A percentile compares a stretch with the other conserved stretches of the same genome.
These are phyloP conservation scores for Phytophthora capsici DNA, from an alignment of 352 stramenopile species.

Conservation along the genomic window DNA sequence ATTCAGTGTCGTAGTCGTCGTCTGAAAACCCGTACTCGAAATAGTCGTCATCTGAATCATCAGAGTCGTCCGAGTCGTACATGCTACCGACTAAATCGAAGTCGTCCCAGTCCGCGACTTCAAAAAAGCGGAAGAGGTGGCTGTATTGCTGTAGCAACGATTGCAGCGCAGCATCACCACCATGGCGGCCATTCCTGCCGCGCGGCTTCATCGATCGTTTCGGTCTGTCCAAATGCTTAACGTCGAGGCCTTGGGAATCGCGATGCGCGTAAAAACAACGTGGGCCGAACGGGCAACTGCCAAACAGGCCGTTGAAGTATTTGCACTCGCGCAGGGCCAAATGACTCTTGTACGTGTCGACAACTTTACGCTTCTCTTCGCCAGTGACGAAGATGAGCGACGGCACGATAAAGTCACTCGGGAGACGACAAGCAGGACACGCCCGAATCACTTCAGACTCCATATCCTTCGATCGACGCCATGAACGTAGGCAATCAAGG, in stretches of 20 bases:
- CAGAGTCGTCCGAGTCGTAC: constrained; percentile 35
- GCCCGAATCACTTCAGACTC: constrained; percentile 71
- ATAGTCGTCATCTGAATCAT: constrained; percentile 40
- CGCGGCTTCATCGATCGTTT: constrained; percentile 45
- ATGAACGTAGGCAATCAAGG: constrained; percentile 71
- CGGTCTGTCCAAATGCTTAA: constrained; percentile 71
- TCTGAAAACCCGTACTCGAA: constrained; percentile 32
- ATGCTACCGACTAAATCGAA: constrained; percentile 35
- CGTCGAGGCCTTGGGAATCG: constrained; percentile 56
- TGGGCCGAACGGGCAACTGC: constrained; percentile 74
- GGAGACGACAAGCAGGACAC: constrained; percentile 68
- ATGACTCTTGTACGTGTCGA: constrained; percentile 80
- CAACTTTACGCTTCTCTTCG: constrained; percentile 55
- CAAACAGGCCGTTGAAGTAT: constrained; percentile 75
- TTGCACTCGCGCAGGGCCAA: constrained; percentile 80
- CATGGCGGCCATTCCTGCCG: constrained; percentile 14
- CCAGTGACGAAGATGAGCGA: constrained; percentile 79
- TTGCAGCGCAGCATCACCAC: constrained; percentile 42
- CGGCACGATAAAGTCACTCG: constrained; percentile 83
- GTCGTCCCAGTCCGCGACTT: constrained; percentile 66
- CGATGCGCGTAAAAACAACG: constrained; percentile 84
- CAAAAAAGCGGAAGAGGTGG: constrained; percentile 70
- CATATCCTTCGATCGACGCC: constrained; percentile 80
- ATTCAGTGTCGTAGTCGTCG: constrained; percentile 41
- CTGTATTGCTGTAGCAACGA: constrained; percentile 67